Conservation (phyloP, 2,329 filamentous ascomycete genomes). For the Cryphonectria naterciae region DNA sequence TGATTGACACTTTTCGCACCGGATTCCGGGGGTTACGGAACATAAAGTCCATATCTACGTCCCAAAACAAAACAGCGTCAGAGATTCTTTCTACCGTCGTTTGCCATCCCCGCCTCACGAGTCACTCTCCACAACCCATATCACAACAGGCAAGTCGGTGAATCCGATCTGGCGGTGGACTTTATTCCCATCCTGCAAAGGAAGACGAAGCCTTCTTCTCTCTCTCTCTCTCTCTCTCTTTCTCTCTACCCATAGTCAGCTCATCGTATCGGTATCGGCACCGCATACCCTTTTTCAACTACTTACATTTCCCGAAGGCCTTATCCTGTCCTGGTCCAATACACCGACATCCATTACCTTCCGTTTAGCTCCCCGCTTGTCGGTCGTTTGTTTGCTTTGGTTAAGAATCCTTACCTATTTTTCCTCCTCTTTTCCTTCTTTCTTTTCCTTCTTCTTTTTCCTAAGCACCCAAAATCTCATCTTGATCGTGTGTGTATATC, state of each 20-base stretch:
- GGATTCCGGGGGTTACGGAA: background rate
- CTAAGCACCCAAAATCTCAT: background rate
- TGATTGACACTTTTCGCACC: background rate
- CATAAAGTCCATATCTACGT: background rate
- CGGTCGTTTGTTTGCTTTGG: background rate
- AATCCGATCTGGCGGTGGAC: constrained; percentile 15
- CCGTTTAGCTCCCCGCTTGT: constrained; percentile 3
- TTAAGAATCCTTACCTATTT: background rate
- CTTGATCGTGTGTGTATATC: background rate
- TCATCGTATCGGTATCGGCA: background rate
- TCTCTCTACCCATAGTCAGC: background rate
- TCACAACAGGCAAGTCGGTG: background rate
- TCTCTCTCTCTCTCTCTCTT: background rate
- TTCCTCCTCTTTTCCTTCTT: background rate
- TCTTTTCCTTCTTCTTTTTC: background rate
- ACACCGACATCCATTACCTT: background rate
- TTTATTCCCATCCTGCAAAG: background rate
- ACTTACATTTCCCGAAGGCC: background rate
- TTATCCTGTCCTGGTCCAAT: background rate
- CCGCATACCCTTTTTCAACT: background rate
- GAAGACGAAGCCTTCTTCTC: background rate
- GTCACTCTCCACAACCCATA: background rate
- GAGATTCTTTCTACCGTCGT: constrained; percentile 3
- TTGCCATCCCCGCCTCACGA: background rate
- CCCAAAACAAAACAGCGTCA: background rate